Percentiles rank a stretch among this genome's conserved stretches.
These are phyloP conservation scores for Yamadazyma kanchanaburiensis DNA, from an alignment of 1,139 yeast genomes.

Conservation along the genomic window DNA sequence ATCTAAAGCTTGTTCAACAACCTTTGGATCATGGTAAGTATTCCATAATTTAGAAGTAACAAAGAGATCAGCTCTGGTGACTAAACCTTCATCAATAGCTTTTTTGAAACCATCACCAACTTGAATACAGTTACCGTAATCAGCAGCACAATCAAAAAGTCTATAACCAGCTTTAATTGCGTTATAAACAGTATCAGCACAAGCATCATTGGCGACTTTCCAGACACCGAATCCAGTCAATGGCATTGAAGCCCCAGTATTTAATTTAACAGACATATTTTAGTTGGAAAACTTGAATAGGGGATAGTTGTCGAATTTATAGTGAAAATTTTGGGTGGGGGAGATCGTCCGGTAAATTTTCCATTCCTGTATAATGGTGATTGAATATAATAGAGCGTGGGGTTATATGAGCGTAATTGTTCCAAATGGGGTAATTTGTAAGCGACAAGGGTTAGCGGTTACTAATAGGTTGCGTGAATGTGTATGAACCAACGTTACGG, in stretches of 20 bases:
- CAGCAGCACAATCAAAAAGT: conserved; percentile 73
- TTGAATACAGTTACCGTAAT: conserved; percentile 74
- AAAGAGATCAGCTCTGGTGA: conserved; percentile 67
- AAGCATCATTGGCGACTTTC: conserved; percentile 56
- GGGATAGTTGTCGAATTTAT: conserved; percentile 3
- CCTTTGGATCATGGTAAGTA: conserved; percentile 63
- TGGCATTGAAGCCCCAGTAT: conserved; percentile 62
- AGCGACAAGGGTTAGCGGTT: no score
- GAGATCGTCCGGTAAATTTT: no score
- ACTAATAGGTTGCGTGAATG: no score
- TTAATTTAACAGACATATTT: conserved; percentile 44
- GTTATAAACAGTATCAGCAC: conserved; percentile 59
- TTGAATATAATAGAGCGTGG: no score
- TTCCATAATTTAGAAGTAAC: conserved; percentile 84
- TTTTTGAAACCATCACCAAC: conserved; percentile 65
- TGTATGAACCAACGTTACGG: no score
- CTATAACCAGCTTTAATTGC: conserved; percentile 74
- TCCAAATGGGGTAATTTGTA: no score
- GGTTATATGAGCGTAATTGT: no score
- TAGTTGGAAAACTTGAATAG: no score
- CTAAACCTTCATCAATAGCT: conserved; percentile 67
- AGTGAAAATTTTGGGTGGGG: conserved; percentile 2
- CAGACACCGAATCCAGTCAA: conserved; percentile 66
- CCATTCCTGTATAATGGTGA: no score
- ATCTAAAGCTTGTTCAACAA: conserved; percentile 55